phyloP scores from a whole-genome alignment of 805 yeast species.

The Monosporozyma solicola region DNA sequence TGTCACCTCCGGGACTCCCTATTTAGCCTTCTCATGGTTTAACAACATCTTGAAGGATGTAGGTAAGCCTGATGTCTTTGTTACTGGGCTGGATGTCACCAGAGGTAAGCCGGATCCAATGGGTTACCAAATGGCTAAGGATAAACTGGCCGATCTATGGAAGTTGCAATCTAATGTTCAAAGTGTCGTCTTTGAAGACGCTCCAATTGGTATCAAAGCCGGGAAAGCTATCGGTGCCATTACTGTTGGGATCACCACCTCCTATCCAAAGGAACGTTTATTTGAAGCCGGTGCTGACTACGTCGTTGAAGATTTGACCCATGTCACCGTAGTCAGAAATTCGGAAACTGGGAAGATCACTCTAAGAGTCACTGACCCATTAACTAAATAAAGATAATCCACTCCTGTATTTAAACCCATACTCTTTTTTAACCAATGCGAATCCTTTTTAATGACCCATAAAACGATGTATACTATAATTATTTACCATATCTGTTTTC shows the following conservation, averaged over 20 bases:
- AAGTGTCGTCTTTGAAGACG: conserved; percentile 71
- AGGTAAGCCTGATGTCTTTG: conserved; percentile 60
- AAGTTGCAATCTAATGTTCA: conserved; percentile 14
- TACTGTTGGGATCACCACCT: conserved; percentile 67
- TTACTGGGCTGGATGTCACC: conserved; percentile 65
- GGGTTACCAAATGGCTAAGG: conserved; percentile 54
- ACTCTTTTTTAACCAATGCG: background rate
- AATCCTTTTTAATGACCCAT: background rate
- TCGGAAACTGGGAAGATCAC: conserved; percentile 4
- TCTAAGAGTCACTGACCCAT: conserved; percentile 7
- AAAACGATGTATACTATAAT: background rate
- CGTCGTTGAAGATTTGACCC: conserved; percentile 57
- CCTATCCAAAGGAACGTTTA: conserved; percentile 54
- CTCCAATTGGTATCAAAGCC: conserved; percentile 73
- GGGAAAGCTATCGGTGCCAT: conserved; percentile 71
- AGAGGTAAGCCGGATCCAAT: conserved; percentile 77
- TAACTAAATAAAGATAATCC: background rate
- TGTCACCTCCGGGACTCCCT: conserved; percentile 71
- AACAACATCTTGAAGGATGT: conserved; percentile 41
- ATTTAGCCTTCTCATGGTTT: conserved; percentile 68
- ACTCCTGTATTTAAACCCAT: background rate
- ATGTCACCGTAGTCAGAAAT: conserved; percentile 12
- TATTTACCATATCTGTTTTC: background rate
- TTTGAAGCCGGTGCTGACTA: conserved; percentile 69
- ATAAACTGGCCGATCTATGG: conserved; percentile 40